Percentiles rank a stretch among this genome's conserved stretches.
Conservation (phyloP, 495 filamentous ascomycete species). For the Podospora fimiseda region DNA sequence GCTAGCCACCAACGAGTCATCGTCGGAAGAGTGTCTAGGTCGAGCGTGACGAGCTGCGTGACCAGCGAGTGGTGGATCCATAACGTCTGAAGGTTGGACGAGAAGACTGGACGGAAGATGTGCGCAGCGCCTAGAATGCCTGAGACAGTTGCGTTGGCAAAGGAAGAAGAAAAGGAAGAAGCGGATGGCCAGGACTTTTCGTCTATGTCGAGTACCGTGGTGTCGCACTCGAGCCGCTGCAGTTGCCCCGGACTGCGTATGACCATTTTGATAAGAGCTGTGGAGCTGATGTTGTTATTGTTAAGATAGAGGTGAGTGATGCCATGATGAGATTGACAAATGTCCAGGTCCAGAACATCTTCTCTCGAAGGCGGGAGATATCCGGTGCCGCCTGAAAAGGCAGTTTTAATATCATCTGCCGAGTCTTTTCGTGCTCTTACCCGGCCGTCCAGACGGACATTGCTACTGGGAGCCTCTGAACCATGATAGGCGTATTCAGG, state of each 20-base stretch:
- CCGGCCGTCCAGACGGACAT: constrained; percentile 30
- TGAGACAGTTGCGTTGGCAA: constrained; percentile 14
- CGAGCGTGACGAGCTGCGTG: constrained; percentile 34
- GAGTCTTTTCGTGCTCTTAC: constrained; percentile 25
- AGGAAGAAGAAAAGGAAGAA: constrained; percentile 7
- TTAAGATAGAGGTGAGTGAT: constrained; percentile 41
- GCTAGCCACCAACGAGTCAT: constrained; percentile 27
- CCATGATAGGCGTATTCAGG: constrained; percentile 25
- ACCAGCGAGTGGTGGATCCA: constrained; percentile 45
- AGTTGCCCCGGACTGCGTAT: constrained; percentile 29
- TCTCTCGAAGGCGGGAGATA: neutral
- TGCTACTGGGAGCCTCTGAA: constrained; percentile 9
- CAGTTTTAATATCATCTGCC: constrained; percentile 21
- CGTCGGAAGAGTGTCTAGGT: constrained; percentile 15
- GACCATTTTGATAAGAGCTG: constrained; percentile 28
- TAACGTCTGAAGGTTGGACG: constrained; percentile 37
- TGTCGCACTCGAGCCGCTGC: constrained; percentile 40
- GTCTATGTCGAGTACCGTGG: constrained; percentile 12
- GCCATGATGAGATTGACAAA: constrained; percentile 20
- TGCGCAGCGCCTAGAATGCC: constrained; percentile 34
- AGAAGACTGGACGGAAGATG: constrained; percentile 39
- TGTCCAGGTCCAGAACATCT: constrained; percentile 11
- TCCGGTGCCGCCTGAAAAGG: constrained; percentile 18
- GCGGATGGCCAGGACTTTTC: neutral
- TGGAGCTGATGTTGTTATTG: constrained; percentile 28